phyloP scores from a whole-genome alignment of 257 asterid species.

The Prunella vulgaris region DNA sequence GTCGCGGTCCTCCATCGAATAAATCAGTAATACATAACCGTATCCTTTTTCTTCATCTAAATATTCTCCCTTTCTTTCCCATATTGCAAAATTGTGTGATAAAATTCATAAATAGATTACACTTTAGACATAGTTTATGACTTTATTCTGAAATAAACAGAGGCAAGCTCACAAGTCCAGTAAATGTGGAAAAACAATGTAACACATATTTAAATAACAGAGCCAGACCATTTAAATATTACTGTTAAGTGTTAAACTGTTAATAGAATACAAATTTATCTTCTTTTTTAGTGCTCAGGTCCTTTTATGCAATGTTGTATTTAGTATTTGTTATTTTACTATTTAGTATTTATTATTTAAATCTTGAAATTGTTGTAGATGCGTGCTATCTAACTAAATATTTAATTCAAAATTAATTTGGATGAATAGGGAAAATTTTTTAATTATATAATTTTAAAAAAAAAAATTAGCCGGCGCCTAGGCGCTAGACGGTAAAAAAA shows the following conservation, averaged over 20 bases:
- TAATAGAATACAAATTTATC: constrained; percentile 37
- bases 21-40: neutral
- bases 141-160: neutral
- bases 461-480: too few species aligned
- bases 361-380: too few species aligned
- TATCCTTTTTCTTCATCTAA: neutral
- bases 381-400: too few species aligned
- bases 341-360: too few species aligned
- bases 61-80: neutral
- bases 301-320: too few species aligned
- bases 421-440: too few species aligned
- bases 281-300: constrained; percentile 92
- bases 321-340: too few species aligned
- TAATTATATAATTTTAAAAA: too few species aligned
- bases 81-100: neutral
- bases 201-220: constrained; percentile 2
- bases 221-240: neutral
- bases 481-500: too few species aligned
- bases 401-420: too few species aligned
- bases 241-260: too few species aligned
- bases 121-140: neutral
- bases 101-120: neutral
- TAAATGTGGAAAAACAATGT: neutral
- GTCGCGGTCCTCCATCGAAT: too few species aligned
- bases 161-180: neutral